Percentiles rank a stretch among this genome's conserved stretches.
Conservation (phyloP, 305 asterid species). For the Striga hermonthica region DNA sequence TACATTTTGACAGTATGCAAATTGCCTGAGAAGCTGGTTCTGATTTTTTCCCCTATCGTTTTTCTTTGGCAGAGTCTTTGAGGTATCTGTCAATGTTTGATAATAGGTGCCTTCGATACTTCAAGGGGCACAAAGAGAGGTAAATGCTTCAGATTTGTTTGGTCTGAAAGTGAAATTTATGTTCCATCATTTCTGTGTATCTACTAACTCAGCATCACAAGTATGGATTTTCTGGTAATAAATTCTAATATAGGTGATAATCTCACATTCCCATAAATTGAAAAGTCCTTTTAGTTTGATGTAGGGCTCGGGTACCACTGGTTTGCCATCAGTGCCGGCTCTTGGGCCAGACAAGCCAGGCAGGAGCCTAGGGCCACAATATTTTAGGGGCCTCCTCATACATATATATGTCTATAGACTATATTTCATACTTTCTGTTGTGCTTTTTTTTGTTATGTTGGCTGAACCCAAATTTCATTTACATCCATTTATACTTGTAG, state of each 20-base stretch:
- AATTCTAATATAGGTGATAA: too few relatives aligned
- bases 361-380: too few relatives aligned
- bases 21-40: conserved; percentile 23
- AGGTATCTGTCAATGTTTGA: conserved; percentile 87
- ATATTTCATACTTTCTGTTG: too few relatives aligned
- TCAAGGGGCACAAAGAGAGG: conserved; percentile 94
- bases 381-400: too few relatives aligned
- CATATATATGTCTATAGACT: too few relatives aligned
- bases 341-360: too few relatives aligned
- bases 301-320: conserved; percentile 15
- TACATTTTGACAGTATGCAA: conserved; percentile 23
- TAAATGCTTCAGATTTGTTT: conserved; percentile 28
- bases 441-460: too few relatives aligned
- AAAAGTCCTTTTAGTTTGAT: conserved; percentile 1
- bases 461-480: too few relatives aligned
- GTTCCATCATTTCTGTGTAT: conserved; percentile 1
- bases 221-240: not conserved
- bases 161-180: not conserved
- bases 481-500: too few relatives aligned
- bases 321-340: not conserved
- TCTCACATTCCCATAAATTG: too few relatives aligned
- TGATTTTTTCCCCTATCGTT: conserved; percentile 30
- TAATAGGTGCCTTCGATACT: conserved; percentile 91
- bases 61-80: conserved; percentile 60
- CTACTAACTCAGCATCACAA: conserved; percentile 10